A percentile compares a stretch with the other conserved stretches of the same genome.
These are phyloP conservation scores for Aciculosporium take DNA, from an alignment of 2,329 filamentous ascomycete species.

Conservation along the genomic window DNA sequence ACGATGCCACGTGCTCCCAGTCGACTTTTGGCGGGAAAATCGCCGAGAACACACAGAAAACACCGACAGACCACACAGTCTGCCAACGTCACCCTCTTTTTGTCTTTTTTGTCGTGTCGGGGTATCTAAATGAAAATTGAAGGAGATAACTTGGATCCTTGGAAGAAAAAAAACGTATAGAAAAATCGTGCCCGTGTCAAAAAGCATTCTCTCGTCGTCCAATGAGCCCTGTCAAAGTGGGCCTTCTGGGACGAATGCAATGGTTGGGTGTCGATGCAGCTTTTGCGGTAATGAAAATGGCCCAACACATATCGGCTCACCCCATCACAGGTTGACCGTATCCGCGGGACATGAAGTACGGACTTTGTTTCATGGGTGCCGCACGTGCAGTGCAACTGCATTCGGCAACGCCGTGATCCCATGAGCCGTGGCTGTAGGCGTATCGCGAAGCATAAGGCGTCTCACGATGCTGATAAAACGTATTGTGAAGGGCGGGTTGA, in stretches of 20 bases:
- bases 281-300: neutral
- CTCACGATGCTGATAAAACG: constrained; percentile 28
- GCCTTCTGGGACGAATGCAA: neutral
- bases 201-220: constrained; percentile 8
- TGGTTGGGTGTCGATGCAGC: neutral
- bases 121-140: constrained; percentile 25
- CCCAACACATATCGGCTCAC: constrained; percentile 14
- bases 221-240: neutral
- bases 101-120: constrained; percentile 23
- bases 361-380: constrained; percentile 29
- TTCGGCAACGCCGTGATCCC: constrained; percentile 37
- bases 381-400: constrained; percentile 35
- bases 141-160: constrained; percentile 19
- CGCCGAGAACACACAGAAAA: constrained; percentile 5
- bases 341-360: constrained; percentile 33
- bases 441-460: constrained; percentile 29
- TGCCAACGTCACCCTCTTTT: constrained; percentile 10
- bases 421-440: constrained; percentile 30
- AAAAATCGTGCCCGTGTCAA: constrained; percentile 23
- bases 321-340: constrained; percentile 44
- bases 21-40: neutral
- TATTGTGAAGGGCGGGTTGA: constrained; percentile 25
- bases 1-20: neutral
- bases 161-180: constrained; percentile 14
- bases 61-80: constrained; percentile 11